Percentiles rank a stretch among this genome's conserved stretches.
These are phyloP conservation scores for Effrenium voratum DNA, from an alignment of 73 alveolate species.

Conservation along the genomic window DNA sequence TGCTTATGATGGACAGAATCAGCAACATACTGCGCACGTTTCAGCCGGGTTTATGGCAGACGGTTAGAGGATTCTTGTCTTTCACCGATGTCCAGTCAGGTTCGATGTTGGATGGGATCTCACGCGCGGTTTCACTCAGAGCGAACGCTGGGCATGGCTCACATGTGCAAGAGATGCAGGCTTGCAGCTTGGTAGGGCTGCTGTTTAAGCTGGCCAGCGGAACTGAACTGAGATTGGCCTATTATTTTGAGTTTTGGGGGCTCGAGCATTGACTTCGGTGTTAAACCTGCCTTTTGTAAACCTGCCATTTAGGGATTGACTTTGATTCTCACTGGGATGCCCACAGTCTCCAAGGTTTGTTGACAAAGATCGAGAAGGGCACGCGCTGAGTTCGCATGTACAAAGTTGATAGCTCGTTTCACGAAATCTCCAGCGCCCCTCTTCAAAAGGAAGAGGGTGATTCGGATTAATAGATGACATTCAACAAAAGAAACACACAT, in stretches of 20 bases:
- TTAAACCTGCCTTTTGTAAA: neutral
- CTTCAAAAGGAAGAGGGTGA: too few relatives aligned
- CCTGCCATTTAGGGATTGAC: neutral
- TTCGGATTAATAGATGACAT: neutral
- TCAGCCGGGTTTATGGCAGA: too few relatives aligned
- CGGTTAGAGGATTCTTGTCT: too few relatives aligned
- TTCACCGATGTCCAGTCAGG: too few relatives aligned
- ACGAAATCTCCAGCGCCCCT: neutral
- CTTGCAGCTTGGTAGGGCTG: neutral
- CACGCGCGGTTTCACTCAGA: too few relatives aligned
- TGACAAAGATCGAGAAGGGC: conserved; percentile 77
- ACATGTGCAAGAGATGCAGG: too few relatives aligned
- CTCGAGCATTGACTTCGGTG: neutral
- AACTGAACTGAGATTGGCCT: neutral
- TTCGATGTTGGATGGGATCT: too few relatives aligned
- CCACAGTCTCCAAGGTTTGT: neutral
- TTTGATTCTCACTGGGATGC: neutral
- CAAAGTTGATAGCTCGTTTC: neutral
- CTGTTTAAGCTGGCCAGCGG: neutral
- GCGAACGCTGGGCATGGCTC: too few relatives aligned
- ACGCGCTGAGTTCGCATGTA: neutral
- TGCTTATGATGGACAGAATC: too few relatives aligned
- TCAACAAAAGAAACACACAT: neutral
- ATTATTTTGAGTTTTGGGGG: neutral
- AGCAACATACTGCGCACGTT: too few relatives aligned